Conservation (phyloP, 164 flowering plant species). For the Echeveria elegans region DNA sequence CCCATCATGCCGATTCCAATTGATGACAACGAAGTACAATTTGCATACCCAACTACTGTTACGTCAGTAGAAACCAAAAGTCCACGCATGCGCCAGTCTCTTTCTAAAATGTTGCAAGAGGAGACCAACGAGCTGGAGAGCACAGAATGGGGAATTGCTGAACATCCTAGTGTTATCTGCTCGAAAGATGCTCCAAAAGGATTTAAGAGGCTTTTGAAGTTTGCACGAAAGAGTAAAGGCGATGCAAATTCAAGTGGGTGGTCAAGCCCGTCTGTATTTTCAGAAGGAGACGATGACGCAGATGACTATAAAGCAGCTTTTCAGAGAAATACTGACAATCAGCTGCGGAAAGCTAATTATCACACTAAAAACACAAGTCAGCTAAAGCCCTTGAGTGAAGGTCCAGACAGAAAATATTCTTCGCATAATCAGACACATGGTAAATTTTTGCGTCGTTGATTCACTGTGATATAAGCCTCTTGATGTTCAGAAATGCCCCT, state of each 20-base stretch:
- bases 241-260: conserved; percentile 51
- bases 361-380: conserved; percentile 41
- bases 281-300: conserved; percentile 81
- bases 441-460: conserved; percentile 11
- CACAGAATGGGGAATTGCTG: conserved; percentile 84
- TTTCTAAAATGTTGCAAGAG: conserved; percentile 90
- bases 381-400: conserved; percentile 25
- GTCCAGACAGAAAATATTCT: conserved; percentile 23
- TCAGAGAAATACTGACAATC: conserved; percentile 43
- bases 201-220: conserved; percentile 79
- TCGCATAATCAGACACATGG: conserved; percentile 28
- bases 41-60: conserved; percentile 22
- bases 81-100: conserved; percentile 74
- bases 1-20: conserved; percentile 21
- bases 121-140: conserved; percentile 70
- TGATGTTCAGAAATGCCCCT: not conserved
- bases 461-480: not conserved
- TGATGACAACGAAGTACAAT: conserved; percentile 20
- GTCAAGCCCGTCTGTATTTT: conserved; percentile 67
- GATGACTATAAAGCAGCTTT: conserved; percentile 46
- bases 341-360: conserved; percentile 45
- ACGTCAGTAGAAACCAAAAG: conserved; percentile 33
- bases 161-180: conserved; percentile 62
- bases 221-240: conserved; percentile 76
- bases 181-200: conserved; percentile 90